Evolutionary conservation across 108 stramenopile species (phyloP), one percentile per base, ranked within the genome.

Genomic region (Skeletonema marinoi): DNA sequence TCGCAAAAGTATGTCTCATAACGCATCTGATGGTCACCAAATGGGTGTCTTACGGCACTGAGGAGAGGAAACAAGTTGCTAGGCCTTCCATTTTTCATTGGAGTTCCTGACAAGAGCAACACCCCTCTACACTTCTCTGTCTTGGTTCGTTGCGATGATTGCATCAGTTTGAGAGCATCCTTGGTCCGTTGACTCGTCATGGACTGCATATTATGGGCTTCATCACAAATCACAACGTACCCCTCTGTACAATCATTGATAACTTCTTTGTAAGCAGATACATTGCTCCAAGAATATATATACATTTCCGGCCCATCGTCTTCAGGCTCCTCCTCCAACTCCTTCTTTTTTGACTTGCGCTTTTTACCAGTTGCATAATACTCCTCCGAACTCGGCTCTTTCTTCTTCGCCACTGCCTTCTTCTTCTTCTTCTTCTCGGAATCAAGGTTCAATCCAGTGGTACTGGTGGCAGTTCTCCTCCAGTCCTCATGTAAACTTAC

Each of bases 21-120:
- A 3, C 83, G 69, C 51, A 70, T 87, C 77, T 93, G 91, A 41
- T 90, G 38, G 33, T 86, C 83, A 4, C 92, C 95, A 36, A 96
- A 85, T n/a, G 92, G 91, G 71, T 96, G 95, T 10, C 78, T 67
- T 3, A 91, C 89, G 8, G 91, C 92, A 65, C 78, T 83, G 6
- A 96, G 79, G 19, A 96, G 80, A 56, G 95, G 92, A 70, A 96
- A 96, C 14, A 96, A 65, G 67, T 96, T 93, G 13, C 67, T 71
- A 14, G 92, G 92, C 60, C 88, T 87, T 9, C 95, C 95, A 82
- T 96, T 96, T 56, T 96, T 96, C 95, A 96, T 96, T 0, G 95
- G 95, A n/a, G 95, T 96, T 10, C 95, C 95, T 21, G 87, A 90
- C 39, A 96, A 80, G 9, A 96, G 80, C 7, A 96, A 68, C 11